Evolutionary conservation across 148 eudicot genomes (phyloP), one percentile per base, ranked within the genome.

Genomic region (Amaranthus hypochondriacus): DNA sequence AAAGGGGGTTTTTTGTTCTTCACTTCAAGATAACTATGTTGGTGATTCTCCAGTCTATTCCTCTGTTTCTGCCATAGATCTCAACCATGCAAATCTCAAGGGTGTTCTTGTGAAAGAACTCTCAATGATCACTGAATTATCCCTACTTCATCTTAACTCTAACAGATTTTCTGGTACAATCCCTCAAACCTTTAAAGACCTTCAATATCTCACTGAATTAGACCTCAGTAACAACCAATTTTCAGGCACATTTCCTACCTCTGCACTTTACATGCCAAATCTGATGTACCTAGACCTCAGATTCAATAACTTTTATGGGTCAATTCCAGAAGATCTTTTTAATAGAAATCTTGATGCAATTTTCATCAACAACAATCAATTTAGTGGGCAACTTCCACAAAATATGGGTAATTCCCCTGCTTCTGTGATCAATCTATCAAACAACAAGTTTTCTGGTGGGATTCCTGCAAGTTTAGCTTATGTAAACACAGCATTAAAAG

Each of bases 201-300:
- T 92, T 9, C 28, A 69, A 0, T 86, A 80, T 5, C 84, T 90
- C 60, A 75, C 87, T 2, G 98, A 92, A 57, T 49, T 90, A 39
- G 98, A 92, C 92, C 85, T 92, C n/a, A 92, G 97, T 68, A 92
- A 92, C 84, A 92, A 92, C 77, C 76, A 71, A 0, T 78, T 92
- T 18, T 83, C 88, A 0, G 97, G 96, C 11, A 43, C 80, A 5
- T 92, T 92, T 61, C 97, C 97, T 0, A 46, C 58, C 0, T 5
- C 73, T 9, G 64, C 70, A 2, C 84, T 90, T 6, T 66, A 59
- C 62, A 82, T 92, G 18, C 91, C 88, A 0, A 88, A 81, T 75
- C 87, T 92, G 11, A 8, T 82, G 3, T 92, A 88, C 62, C 48
- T 92, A 5, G 97, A 92, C 82, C 77, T 92, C n/a, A 83, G 97